Percentiles rank a stretch among this genome's conserved stretches.
Evolutionary conservation across 352 stramenopile genomes (phyloP).

Genomic region (Globisporangium echinulatum): DNA sequence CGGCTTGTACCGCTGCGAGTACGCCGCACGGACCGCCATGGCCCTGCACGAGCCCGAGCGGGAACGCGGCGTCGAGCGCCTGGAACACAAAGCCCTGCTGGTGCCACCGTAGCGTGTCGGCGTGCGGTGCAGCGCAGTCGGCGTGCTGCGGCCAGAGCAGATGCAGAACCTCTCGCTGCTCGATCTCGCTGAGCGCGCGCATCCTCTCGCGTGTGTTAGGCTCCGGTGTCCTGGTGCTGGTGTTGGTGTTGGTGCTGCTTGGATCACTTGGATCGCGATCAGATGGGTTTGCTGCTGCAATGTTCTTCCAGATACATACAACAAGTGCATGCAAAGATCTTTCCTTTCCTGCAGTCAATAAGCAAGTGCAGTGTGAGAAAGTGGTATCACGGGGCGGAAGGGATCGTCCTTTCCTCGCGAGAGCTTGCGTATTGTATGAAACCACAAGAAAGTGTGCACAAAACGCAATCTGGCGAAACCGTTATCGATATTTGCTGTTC

Average conservation of each 20-base stretch:
- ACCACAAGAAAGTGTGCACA: no score
- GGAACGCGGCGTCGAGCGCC: slow-evolving; percentile 21
- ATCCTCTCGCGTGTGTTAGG: neutral
- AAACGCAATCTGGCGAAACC: no score
- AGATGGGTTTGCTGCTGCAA: neutral
- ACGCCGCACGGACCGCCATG: slow-evolving; percentile 81
- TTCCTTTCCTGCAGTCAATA: no score
- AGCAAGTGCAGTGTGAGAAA: neutral
- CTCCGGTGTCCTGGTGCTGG: neutral
- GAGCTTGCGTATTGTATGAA: no score
- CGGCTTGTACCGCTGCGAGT: slow-evolving; percentile 69
- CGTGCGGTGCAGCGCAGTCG: slow-evolving; percentile 4
- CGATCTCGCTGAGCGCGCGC: neutral
- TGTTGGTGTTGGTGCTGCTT: no score
- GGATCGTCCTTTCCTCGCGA: no score
- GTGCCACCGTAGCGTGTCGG: slow-evolving; percentile 42
- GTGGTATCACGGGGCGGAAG: no score
- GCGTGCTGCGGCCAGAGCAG: slow-evolving; percentile 38
- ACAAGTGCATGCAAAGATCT: no score
- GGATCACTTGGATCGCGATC: no score
- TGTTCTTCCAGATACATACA: no score
- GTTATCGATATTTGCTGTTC: no score
- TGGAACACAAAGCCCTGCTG: slow-evolving; percentile 55
- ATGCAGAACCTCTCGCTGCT: slow-evolving; percentile 10
- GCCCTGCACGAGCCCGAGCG: slow-evolving; percentile 62